Percentiles rank a stretch among this genome's conserved stretches.
These are phyloP conservation scores for Dictyostelium citrinum DNA, from an alignment of 78 protist species.

Conservation along the genomic window DNA sequence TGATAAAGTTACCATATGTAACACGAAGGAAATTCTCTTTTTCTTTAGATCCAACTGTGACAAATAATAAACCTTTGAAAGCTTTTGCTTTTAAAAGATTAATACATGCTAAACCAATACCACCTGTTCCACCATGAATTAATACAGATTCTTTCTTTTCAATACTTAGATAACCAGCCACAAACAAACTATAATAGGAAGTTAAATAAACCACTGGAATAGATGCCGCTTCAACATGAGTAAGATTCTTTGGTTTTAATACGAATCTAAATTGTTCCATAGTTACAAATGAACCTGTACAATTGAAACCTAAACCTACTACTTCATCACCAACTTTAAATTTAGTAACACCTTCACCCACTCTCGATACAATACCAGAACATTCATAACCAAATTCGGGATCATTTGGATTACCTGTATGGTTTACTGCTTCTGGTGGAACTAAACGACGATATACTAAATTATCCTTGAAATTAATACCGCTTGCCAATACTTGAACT, in stretches of 20 bases:
- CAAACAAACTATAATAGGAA: conserved; percentile 16
- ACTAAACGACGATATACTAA: not conserved
- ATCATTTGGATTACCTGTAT: not conserved
- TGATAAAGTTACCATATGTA: conserved; percentile 30
- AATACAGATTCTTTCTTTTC: conserved; percentile 46
- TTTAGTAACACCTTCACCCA: not conserved
- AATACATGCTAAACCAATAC: conserved; percentile 89
- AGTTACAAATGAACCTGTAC: not conserved
- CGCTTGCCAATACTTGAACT: not conserved
- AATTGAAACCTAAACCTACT: not conserved
- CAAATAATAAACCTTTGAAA: conserved; percentile 49
- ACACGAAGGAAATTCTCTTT: conserved; percentile 1
- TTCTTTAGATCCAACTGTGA: conserved; percentile 41
- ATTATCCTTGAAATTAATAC: conserved; percentile 25
- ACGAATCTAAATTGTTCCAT: not conserved
- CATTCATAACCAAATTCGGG: conserved; percentile 45
- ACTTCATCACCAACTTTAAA: conserved; percentile 56
- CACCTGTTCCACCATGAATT: conserved; percentile 87
- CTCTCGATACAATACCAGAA: conserved; percentile 42
- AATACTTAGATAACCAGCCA: not conserved
- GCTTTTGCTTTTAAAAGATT: conserved; percentile 81
- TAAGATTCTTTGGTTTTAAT: not conserved
- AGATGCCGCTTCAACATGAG: conserved; percentile 36
- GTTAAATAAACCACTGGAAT: conserved; percentile 69
- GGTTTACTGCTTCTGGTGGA: not conserved